Base-by-base conservation (phyloP, 2,329 filamentous ascomycete species). In the Tolypocladium nubicola region DNA sequence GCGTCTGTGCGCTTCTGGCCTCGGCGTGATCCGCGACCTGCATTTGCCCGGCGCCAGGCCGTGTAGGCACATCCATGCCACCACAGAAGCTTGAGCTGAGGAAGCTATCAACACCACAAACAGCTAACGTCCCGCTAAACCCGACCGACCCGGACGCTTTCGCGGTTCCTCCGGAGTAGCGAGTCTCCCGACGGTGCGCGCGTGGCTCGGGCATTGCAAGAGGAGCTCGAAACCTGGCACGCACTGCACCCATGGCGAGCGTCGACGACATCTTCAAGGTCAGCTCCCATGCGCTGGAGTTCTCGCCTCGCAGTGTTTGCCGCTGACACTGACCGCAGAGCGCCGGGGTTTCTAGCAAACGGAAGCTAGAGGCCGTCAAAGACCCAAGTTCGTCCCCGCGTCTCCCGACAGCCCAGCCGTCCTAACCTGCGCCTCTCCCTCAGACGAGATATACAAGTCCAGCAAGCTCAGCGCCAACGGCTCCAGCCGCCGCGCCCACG, bases 401-500 rank as follows among this genome's bases (percentile, higher is more conserved):
- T 37, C 33, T 14, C 33, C n/a, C 39, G 9, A 38, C 45, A 10
- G 5, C 35, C 3, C 19, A 30, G 6, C 23, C 41, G 6, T 21
- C 11, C 39, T 45, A 45, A 45, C n/a, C 21, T 19, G 13, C 26
- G 35, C 52, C 57, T 1, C 23, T 41, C 19, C 19, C 3, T 2
- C 57, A 86, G 84, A 79, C 64, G 76, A 86, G 62, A 74, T 85
- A 57, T 86, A 87, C 74, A 88, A 87, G 68, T 79, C 82, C 6
- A 80, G 77, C 47, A 85, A 82, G 59, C 65, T 80, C 43, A 72
- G 73, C 57, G 65, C 73, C 55, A 77, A 77, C 59, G 73, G 73
- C 62, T 70, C 70, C 53, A 76, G 73, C 55, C 76, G 77, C 13
- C 76, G 76, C 59, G 69, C 75, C 37, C 74, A 68, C 26, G 76